Percentiles rank a stretch among this genome's conserved stretches.
These are phyloP conservation scores for Candida ovalis DNA, from an alignment of 805 yeast species.

Conservation along the genomic window DNA sequence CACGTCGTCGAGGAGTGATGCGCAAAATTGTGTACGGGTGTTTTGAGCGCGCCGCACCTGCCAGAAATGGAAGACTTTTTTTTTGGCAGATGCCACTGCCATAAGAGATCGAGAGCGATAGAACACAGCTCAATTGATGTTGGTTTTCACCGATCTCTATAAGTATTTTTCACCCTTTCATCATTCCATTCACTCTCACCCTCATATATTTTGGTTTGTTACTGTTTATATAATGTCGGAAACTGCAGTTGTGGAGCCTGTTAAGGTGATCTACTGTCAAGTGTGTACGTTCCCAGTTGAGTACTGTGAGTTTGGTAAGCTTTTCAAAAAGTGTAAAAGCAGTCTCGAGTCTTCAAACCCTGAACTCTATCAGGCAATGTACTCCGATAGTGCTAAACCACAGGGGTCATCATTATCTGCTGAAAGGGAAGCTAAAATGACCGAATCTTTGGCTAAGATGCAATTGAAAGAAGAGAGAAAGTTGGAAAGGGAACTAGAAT, in stretches of 20 bases:
- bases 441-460: conserved; percentile 76
- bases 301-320: conserved; percentile 88
- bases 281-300: conserved; percentile 84
- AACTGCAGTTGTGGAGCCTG: conserved; percentile 14
- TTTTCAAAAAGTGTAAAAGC: conserved; percentile 74
- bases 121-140: no score
- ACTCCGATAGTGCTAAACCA: conserved; percentile 56
- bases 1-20: no score
- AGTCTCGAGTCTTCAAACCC: conserved; percentile 67
- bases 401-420: conserved; percentile 49
- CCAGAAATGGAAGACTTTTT: no score
- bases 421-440: conserved; percentile 79
- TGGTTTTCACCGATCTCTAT: no score
- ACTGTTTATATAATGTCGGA: conserved; percentile 8
- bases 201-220: background rate
- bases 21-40: no score
- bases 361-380: conserved; percentile 55
- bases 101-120: no score
- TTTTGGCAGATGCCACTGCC: no score
- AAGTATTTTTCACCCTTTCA: no score
- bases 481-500: conserved; percentile 78
- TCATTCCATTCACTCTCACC: background rate
- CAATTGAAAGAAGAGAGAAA: conserved; percentile 84
- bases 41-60: no score
- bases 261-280: conserved; percentile 61